Percentiles rank a stretch among this genome's conserved stretches.
These are phyloP conservation scores for Saccharomycopsis hybrid DNA, from an alignment of 1,139 yeast species.

Conservation along the genomic window DNA sequence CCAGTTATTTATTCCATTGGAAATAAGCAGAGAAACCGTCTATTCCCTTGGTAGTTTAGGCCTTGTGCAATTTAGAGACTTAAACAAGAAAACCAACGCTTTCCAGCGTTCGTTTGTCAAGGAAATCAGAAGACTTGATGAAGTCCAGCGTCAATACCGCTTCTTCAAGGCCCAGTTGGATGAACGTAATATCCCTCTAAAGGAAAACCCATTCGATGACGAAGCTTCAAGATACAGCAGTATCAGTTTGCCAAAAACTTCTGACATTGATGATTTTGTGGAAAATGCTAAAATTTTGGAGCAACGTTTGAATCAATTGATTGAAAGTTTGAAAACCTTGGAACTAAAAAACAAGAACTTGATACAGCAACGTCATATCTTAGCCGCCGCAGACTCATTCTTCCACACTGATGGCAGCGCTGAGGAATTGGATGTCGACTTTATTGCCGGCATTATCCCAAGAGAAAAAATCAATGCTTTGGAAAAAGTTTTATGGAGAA, in stretches of 20 bases:
- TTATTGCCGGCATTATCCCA: conserved; percentile 68
- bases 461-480: conserved; percentile 52
- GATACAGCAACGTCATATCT: conserved; percentile 60
- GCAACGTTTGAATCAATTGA: conserved; percentile 49
- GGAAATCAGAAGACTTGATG: conserved; percentile 62
- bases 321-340: conserved; percentile 48
- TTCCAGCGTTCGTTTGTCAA: conserved; percentile 69
- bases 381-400: conserved; percentile 63
- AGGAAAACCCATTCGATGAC: conserved; percentile 38
- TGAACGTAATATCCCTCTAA: conserved; percentile 40
- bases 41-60: conserved; percentile 61
- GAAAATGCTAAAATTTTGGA: conserved; percentile 60
- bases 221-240: conserved; percentile 28
- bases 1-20: conserved; percentile 67
- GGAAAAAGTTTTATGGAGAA: conserved; percentile 68
- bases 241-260: conserved; percentile 40
- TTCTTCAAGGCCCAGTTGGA: conserved; percentile 40
- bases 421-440: conserved; percentile 35
- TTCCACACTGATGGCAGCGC: conserved; percentile 36
- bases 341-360: conserved; percentile 49
- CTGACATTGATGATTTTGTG: conserved; percentile 70
- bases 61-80: conserved; percentile 61
- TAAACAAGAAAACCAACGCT: conserved; percentile 58
- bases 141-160: conserved; percentile 55
- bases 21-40: conserved; percentile 59